These are phyloP conservation scores for Aspergillus avenaceus DNA, from an alignment of 495 filamentous ascomycete genomes.

Conservation along the genomic window DNA sequence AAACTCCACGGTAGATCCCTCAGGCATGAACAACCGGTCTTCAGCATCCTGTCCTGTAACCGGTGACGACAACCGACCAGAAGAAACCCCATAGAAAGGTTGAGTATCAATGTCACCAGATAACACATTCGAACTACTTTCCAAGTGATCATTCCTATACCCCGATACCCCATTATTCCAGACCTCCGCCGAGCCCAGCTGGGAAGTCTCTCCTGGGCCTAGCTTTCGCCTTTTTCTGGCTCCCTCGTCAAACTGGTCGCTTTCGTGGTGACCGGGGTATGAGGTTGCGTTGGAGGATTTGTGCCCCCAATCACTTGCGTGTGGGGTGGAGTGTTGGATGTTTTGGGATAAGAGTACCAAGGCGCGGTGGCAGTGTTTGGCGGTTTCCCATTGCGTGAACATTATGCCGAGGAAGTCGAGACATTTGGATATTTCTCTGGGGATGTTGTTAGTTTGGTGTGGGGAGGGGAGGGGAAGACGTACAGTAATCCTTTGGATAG, in stretches of 20 bases:
- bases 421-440: constrained; percentile 33
- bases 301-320: no score
- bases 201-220: no score
- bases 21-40: not conserved
- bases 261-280: not conserved
- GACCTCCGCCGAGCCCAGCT: no score
- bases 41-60: constrained; percentile 10
- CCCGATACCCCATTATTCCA: no score
- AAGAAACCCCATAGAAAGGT: not conserved
- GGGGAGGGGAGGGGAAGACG: constrained; percentile 1
- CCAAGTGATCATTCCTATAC: no score
- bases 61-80: not conserved
- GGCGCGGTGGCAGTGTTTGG: constrained; percentile 33
- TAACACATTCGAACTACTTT: no score
- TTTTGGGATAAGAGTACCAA: constrained; percentile 25
- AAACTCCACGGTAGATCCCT: constrained; percentile 19
- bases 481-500: constrained; percentile 31
- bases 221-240: no score
- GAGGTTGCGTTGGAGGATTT: not conserved
- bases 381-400: constrained; percentile 39
- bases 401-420: constrained; percentile 29
- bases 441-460: not conserved
- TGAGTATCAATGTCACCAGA: no score
- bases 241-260: no score
- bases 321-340: constrained; percentile 12